phyloP scores from a whole-genome alignment of 441 rosid genomes.

The Capsella rubella region DNA sequence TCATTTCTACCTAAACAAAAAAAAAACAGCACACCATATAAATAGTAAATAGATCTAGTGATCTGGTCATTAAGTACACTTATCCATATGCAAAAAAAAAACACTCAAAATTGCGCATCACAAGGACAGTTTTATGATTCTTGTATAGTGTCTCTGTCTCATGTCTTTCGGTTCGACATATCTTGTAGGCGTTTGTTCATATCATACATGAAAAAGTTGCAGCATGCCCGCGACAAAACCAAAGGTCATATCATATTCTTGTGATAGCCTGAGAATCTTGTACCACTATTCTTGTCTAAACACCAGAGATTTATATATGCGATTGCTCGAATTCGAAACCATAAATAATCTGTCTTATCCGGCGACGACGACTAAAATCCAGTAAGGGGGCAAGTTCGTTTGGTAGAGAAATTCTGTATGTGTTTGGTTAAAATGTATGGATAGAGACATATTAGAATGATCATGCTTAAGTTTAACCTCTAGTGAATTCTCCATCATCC shows the following conservation, averaged over 20 bases:
- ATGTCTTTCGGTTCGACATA: constrained; percentile 12
- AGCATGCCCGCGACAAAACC: constrained; percentile 28
- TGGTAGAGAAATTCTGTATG: constrained; percentile 6
- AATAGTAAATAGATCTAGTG: constrained; percentile 21
- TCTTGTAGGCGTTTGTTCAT: constrained; percentile 14
- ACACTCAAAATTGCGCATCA: neutral
- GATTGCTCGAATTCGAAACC: constrained; percentile 6
- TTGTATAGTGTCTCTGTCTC: neutral
- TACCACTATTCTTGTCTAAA: constrained; percentile 26
- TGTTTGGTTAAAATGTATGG: constrained; percentile 37
- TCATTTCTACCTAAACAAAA: neutral
- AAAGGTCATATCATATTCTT: constrained; percentile 21
- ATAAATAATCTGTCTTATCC: constrained; percentile 31
- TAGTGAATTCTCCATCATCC: constrained; percentile 44
- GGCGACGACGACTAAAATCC: neutral
- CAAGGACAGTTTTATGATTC: constrained; percentile 18
- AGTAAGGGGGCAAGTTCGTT: constrained; percentile 35
- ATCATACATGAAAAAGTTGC: constrained; percentile 27
- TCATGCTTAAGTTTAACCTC: constrained; percentile 28
- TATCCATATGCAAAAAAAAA: constrained; percentile 21
- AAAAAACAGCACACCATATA: constrained; percentile 21
- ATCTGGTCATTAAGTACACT: constrained; percentile 31
- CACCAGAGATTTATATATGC: constrained; percentile 24
- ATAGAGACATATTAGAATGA: constrained; percentile 34
- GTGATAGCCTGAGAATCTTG: constrained; percentile 38